phyloP scores from a whole-genome alignment of 208 protist species.

The Acanthamoeba royreba region DNA sequence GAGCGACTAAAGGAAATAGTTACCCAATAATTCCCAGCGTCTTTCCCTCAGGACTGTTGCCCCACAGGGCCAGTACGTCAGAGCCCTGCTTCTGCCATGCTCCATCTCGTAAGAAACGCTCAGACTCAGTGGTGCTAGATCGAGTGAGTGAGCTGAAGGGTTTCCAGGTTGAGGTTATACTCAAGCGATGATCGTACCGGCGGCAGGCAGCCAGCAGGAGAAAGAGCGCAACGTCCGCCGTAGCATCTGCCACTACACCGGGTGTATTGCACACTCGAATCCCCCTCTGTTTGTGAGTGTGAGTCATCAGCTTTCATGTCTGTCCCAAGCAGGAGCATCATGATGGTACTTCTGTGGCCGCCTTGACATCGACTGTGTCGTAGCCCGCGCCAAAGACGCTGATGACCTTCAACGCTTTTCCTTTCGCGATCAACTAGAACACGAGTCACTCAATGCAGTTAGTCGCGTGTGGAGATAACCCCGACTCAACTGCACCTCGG shows the following conservation, averaged over 20 bases:
- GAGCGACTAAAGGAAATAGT: background rate
- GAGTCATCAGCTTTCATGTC: background rate
- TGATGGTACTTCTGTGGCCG: background rate
- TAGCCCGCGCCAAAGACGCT: background rate
- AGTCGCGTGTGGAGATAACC: background rate
- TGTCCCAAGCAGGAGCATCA: background rate
- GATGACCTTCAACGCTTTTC: background rate
- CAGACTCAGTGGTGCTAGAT: background rate
- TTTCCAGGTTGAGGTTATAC: background rate
- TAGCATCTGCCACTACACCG: background rate
- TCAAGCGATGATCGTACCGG: background rate
- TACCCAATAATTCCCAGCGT: slow-evolving; percentile 1
- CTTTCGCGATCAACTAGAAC: background rate
- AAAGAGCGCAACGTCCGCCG: background rate
- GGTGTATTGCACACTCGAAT: slow-evolving; percentile 15
- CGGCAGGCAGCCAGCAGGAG: background rate
- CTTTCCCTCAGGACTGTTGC: background rate
- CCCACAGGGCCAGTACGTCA: background rate
- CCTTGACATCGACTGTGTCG: background rate
- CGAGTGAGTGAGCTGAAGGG: background rate
- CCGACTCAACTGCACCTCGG: background rate
- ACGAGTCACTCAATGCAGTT: background rate
- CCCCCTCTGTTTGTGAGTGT: background rate
- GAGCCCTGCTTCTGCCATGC: background rate
- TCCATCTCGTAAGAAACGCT: background rate